Evolutionary conservation across 805 yeast species (phyloP).

Genomic region (Monosporozyma siamensis): DNA sequence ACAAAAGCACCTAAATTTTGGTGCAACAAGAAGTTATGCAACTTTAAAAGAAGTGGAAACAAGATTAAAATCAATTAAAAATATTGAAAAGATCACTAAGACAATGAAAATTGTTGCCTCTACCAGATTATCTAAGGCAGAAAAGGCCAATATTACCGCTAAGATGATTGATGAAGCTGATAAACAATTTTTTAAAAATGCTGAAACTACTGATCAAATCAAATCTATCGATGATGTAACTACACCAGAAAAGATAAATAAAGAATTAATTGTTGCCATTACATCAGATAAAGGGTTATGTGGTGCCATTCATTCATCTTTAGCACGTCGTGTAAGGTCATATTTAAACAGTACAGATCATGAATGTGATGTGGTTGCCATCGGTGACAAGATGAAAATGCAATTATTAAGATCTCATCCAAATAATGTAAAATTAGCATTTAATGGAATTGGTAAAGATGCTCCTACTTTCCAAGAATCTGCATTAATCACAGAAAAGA

Average conservation of each 20-base stretch:
- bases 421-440: conserved; percentile 57
- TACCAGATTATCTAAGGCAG: conserved; percentile 91
- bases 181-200: conserved; percentile 64
- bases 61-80: conserved; percentile 96
- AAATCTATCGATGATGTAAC: conserved; percentile 26
- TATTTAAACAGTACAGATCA: conserved; percentile 53
- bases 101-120: conserved; percentile 99
- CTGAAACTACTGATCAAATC: conserved; percentile 59
- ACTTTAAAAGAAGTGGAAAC: conserved; percentile 97
- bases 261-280: conserved; percentile 74
- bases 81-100: conserved; percentile 98
- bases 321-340: conserved; percentile 76
- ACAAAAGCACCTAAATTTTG: too few species aligned
- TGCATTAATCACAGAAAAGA: conserved; percentile 79
- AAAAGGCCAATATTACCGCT: conserved; percentile 83
- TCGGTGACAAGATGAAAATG: conserved; percentile 90
- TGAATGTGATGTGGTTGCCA: conserved; percentile 67
- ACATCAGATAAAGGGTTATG: conserved; percentile 98
- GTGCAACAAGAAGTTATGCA: conserved; percentile 69
- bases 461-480: conserved; percentile 92
- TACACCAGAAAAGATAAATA: conserved; percentile 29
- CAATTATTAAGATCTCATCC: conserved; percentile 81
- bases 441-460: conserved; percentile 92
- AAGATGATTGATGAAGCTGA: conserved; percentile 79
- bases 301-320: conserved; percentile 95